These are phyloP conservation scores for Taphrina betulina DNA, from an alignment of 1,139 yeast genomes.

Conservation along the genomic window DNA sequence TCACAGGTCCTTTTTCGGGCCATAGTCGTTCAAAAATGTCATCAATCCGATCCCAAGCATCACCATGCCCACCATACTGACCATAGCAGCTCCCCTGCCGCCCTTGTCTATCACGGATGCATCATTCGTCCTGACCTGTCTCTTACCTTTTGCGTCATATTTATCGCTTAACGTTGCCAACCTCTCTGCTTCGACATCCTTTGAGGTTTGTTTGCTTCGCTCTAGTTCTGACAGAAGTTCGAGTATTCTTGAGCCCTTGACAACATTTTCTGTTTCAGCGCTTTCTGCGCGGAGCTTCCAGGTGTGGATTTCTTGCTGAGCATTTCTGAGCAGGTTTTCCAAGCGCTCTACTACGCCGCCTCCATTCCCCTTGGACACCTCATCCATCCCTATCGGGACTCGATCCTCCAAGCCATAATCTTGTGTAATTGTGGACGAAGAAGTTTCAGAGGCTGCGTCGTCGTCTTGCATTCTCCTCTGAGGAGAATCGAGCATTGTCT, in stretches of 20 bases:
- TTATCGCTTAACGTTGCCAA: background rate
- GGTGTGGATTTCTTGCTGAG: slow-evolving; percentile 1
- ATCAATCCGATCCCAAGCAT: slow-evolving; percentile 24
- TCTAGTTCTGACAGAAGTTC: slow-evolving; percentile 9
- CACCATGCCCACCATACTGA: slow-evolving; percentile 28
- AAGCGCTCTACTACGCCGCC: slow-evolving; percentile 7
- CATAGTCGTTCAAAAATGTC: slow-evolving; percentile 21
- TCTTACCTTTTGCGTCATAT: too few species aligned
- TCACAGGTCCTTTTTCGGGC: slow-evolving; percentile 7
- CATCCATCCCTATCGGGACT: slow-evolving; percentile 10
- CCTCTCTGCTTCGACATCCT: background rate
- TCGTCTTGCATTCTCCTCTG: background rate
- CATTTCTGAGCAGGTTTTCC: background rate
- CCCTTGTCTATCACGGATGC: background rate
- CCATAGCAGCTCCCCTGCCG: slow-evolving; percentile 21
- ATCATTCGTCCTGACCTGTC: background rate
- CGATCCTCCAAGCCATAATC: background rate
- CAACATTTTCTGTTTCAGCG: slow-evolving; percentile 5
- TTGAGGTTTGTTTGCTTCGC: background rate
- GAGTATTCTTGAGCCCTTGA: slow-evolving; percentile 1
- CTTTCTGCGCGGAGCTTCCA: slow-evolving; percentile 9
- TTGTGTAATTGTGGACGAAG: background rate
- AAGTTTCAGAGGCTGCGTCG: background rate
- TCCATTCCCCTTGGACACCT: slow-evolving; percentile 9
- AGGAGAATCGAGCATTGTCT: background rate